Evolutionary conservation across 139 green algal genomes (phyloP), one percentile per base, ranked within the genome.

Genomic region (Micractinium conductrix): DNA sequence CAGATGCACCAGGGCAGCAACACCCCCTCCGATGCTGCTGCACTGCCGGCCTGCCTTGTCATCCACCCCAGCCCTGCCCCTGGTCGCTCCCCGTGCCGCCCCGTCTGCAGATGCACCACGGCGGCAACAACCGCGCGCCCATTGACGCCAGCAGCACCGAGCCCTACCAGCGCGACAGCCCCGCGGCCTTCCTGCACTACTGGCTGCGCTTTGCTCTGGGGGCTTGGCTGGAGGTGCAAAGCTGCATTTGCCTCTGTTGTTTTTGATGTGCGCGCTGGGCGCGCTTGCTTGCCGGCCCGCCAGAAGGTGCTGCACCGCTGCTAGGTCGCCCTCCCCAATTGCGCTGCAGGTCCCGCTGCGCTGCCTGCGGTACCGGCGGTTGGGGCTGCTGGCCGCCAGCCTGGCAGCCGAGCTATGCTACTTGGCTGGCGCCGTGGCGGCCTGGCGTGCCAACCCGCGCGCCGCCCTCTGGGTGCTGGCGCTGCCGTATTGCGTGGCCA

Each of bases 71-170:
- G n/a, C n/a, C n/a, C n/a, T n/a, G n/a, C n/a, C n/a, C n/a, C n/a
- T n/a, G n/a, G n/a, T n/a, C n/a, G n/a, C n/a, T n/a, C n/a, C n/a
- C n/a, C n/a, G n/a, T n/a, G n/a, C n/a, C n/a, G n/a, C n/a, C n/a
- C n/a, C n/a, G n/a, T n/a, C n/a, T n/a, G n/a, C n/a, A n/a, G n/a
- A 98, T 98, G 95, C 95, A 98, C 73, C 95, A 98, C 89, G 83
- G 91, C 40, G 93, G 93, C 63, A 86, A 89, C 58, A 87, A 86
- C 72, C 37, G 33, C 26, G 53, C 50, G 1, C 72, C 65, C 21
- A 24, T 42, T 21, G 65, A 98, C 68, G 53, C 93, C 2, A 96
- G 92, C n/a, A 95, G 94, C 67, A 98, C 95, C 21, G 95, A 98
- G 79, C 87, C 73, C 1, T 97, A 95, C 86, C 91, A 93, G 80